A percentile compares a stretch with the other conserved stretches of the same genome.
phyloP scores from a whole-genome alignment of 345 rosid genomes.

The Laguncularia racemosa region DNA sequence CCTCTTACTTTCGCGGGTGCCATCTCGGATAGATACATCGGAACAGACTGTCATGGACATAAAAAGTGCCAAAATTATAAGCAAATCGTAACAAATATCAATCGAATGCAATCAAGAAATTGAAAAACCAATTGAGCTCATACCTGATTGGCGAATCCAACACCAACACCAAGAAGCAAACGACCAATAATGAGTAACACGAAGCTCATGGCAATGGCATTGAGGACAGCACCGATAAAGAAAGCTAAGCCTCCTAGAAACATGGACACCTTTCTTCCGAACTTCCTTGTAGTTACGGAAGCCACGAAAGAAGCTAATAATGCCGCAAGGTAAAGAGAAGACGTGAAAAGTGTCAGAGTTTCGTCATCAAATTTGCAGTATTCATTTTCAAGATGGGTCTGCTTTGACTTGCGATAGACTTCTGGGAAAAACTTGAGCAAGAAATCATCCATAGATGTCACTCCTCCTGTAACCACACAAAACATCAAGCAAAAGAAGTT shows the following conservation, averaged over 20 bases:
- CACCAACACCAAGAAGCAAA: conserved; percentile 65
- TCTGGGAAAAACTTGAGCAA: conserved; percentile 54
- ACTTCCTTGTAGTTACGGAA: conserved; percentile 38
- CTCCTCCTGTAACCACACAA: conserved; percentile 46
- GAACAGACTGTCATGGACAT: conserved; percentile 38
- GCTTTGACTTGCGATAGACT: conserved; percentile 26
- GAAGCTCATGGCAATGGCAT: conserved; percentile 46
- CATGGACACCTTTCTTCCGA: conserved; percentile 71
- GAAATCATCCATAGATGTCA: conserved; percentile 69
- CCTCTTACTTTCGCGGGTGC: conserved; percentile 71
- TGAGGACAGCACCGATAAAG: conserved; percentile 51
- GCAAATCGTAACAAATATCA: too few relatives aligned
- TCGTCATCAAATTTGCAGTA: conserved; percentile 76
- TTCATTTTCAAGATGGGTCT: conserved; percentile 25
- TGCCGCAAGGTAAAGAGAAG: conserved; percentile 75
- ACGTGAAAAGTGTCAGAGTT: conserved; percentile 61
- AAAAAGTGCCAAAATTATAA: neutral
- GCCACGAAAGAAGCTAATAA: conserved; percentile 60
- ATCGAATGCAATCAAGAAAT: too few relatives aligned
- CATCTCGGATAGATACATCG: conserved; percentile 76
- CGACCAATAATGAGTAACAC: conserved; percentile 59
- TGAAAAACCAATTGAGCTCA: neutral
- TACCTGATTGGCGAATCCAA: conserved; percentile 90
- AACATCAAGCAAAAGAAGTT: neutral
- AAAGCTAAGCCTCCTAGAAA: conserved; percentile 49